These are phyloP conservation scores for Tuber brumale DNA, from an alignment of 495 filamentous ascomycete genomes.

Conservation along the genomic window DNA sequence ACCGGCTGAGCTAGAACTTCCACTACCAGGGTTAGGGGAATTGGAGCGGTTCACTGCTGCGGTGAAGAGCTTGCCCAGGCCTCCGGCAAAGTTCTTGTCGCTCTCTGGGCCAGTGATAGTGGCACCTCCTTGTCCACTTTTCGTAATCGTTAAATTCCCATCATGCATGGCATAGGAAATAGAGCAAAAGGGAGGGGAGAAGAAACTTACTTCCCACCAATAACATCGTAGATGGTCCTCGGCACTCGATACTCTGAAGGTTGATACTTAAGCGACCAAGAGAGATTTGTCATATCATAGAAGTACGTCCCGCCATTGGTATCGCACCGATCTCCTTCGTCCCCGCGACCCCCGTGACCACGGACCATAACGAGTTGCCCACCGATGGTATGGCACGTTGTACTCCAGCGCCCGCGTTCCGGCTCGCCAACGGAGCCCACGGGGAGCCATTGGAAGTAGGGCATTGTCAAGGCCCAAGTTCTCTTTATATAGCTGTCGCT, in stretches of 20 bases:
- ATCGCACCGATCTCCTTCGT: not conserved
- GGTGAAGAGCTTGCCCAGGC: constrained; percentile 11
- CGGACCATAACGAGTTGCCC: not conserved
- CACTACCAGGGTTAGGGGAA: no score
- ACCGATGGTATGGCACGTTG: not conserved
- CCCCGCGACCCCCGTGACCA: not conserved
- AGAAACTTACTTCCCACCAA: constrained; percentile 25
- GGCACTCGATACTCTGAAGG: constrained; percentile 18
- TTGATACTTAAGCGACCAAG: not conserved
- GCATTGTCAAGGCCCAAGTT: not conserved
- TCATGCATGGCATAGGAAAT: not conserved
- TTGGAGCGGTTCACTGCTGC: not conserved
- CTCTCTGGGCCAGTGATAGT: not conserved
- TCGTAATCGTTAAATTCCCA: constrained; percentile 10
- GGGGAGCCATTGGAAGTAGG: not conserved
- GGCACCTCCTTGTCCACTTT: constrained; percentile 17
- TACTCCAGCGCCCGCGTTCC: not conserved
- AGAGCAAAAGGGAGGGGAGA: not conserved
- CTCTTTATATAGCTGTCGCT: not conserved
- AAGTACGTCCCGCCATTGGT: not conserved
- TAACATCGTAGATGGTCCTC: constrained; percentile 1
- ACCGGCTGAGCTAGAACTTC: not conserved
- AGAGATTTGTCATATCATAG: not conserved
- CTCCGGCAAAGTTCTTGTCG: constrained; percentile 8
- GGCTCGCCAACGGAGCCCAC: not conserved